Percentiles rank a stretch among this genome's conserved stretches.
phyloP scores from a whole-genome alignment of 139 green algal species.

The Volvox africanus region DNA sequence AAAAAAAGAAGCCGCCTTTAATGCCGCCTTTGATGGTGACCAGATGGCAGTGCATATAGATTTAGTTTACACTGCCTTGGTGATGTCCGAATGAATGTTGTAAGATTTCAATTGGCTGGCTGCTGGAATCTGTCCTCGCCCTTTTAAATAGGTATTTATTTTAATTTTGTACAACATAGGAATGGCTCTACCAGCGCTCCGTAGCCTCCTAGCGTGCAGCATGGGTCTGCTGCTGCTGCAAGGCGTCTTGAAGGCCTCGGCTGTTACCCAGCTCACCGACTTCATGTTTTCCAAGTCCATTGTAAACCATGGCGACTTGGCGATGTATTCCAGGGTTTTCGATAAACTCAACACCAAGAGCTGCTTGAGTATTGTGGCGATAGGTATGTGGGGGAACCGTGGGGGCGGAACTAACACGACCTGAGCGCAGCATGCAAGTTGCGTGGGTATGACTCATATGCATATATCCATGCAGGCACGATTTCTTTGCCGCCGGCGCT shows the following conservation, averaged over 20 bases:
- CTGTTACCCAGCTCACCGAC: background rate
- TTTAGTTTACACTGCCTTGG: no score
- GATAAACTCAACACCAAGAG: background rate
- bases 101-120: no score
- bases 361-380: background rate
- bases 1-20: no score
- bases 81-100: no score
- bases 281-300: slow-evolving; percentile 1
- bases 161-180: no score
- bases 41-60: no score
- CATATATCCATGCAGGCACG: background rate
- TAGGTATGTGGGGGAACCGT: background rate
- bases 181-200: no score
- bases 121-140: no score
- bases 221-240: background rate
- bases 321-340: background rate
- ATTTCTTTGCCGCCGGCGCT: background rate
- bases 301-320: background rate
- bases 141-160: no score
- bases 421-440: background rate
- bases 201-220: no score
- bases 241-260: background rate
- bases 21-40: no score
- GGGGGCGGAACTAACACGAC: background rate
- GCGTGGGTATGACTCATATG: background rate